Evolutionary conservation across 352 stramenopile species (phyloP).

Genomic region (Phytophthora syringae): DNA sequence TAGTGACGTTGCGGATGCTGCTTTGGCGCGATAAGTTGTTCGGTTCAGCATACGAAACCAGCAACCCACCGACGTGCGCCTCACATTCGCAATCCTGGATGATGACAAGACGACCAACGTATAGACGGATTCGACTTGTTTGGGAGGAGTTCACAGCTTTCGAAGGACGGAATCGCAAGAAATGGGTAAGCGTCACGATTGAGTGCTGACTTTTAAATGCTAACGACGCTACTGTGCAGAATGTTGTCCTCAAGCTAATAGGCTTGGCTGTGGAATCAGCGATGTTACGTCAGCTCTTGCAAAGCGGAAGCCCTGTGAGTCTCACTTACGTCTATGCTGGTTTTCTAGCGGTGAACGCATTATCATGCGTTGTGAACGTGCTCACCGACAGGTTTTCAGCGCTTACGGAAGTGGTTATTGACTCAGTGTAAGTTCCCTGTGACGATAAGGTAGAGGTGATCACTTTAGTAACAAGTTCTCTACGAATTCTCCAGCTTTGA

Average conservation of each 20-base stretch:
- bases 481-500: slow-evolving; percentile 28
- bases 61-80: not conserved
- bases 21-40: slow-evolving; percentile 28
- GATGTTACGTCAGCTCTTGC: slow-evolving; percentile 30
- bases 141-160: slow-evolving; percentile 36
- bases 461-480: not conserved
- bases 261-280: slow-evolving; percentile 39
- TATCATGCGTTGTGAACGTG: slow-evolving; percentile 27
- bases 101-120: not conserved
- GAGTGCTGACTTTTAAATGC: not conserved
- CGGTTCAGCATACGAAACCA: slow-evolving; percentile 15
- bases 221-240: slow-evolving; percentile 25
- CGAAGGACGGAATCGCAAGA: slow-evolving; percentile 44
- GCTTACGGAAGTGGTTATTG: slow-evolving; percentile 40
- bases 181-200: slow-evolving; percentile 39
- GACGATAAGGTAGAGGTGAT: not conserved
- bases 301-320: slow-evolving; percentile 26
- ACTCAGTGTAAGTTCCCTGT: slow-evolving; percentile 31
- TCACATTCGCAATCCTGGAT: slow-evolving; percentile 8
- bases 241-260: slow-evolving; percentile 38
- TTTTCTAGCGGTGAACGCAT: slow-evolving; percentile 32
- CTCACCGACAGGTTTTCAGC: slow-evolving; percentile 28
- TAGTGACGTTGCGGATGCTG: slow-evolving; percentile 33
- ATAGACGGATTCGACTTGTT: not conserved
- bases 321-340: slow-evolving; percentile 32